A percentile compares a stretch with the other conserved stretches of the same genome.
Conservation (phyloP, 768 basidiomycete genomes). For the Rhizopogon salebrosus region DNA sequence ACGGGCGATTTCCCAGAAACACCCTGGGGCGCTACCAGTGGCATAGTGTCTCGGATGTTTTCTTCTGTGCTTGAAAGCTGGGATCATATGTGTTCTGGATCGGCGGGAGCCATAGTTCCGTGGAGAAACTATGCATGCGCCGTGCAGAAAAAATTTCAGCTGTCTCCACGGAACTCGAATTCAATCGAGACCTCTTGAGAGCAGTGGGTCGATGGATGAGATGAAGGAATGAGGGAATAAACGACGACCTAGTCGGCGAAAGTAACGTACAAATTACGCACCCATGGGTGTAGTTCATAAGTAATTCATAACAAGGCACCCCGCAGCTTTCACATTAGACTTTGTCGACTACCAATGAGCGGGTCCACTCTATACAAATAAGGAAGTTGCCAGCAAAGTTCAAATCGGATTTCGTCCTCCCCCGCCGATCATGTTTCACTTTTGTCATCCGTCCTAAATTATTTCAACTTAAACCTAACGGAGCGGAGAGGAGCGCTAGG, state of each 20-base stretch:
- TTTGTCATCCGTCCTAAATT: conserved; percentile 20
- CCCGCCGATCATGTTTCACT: conserved; percentile 49
- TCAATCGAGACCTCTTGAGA: neutral
- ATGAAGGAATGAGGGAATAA: neutral
- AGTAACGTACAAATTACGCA: neutral
- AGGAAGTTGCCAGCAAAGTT: conserved; percentile 21
- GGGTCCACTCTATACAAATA: conserved; percentile 36
- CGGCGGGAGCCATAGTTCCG: neutral
- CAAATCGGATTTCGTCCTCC: conserved; percentile 13
- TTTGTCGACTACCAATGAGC: conserved; percentile 30
- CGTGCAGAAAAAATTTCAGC: neutral
- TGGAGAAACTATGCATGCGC: conserved; percentile 3
- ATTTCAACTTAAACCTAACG: conserved; percentile 2
- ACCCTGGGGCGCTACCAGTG: neutral
- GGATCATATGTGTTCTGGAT: too few relatives aligned
- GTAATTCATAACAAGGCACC: neutral
- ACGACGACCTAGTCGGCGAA: neutral
- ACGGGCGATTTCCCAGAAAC: too few relatives aligned
- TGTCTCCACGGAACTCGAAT: conserved; percentile 8
- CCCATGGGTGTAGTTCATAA: neutral
- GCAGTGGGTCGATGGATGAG: neutral
- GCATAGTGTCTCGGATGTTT: neutral
- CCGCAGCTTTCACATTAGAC: conserved; percentile 20
- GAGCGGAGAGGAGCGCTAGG: neutral
- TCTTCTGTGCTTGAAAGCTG: neutral